These are phyloP conservation scores for Pilobolus umbonatus DNA, from an alignment of 192 early-diverging fungal species.

Conservation along the genomic window DNA sequence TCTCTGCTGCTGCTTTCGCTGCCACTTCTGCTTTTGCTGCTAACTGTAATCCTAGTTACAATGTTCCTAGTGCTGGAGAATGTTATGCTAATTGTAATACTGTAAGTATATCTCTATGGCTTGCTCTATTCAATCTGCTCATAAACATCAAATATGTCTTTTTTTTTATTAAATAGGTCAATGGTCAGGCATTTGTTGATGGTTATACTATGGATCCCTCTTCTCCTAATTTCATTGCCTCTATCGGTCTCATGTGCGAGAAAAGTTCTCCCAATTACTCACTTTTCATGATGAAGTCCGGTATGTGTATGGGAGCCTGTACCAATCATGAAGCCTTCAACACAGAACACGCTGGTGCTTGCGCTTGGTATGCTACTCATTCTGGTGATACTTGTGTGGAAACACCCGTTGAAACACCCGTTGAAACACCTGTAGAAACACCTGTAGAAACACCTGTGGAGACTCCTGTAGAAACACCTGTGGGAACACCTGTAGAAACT, in stretches of 20 bases:
- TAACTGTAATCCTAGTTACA: slow-evolving; percentile 7
- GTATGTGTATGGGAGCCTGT: slow-evolving; percentile 24
- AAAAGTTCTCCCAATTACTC: slow-evolving; percentile 19
- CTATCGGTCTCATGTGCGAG: slow-evolving; percentile 21
- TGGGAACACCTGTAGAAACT: too few species aligned
- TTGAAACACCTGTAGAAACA: too few species aligned
- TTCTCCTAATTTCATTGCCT: slow-evolving; percentile 24
- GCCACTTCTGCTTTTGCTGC: background rate
- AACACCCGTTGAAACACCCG: background rate
- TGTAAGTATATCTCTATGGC: background rate
- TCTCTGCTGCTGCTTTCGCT: background rate
- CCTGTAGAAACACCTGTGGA: too few species aligned
- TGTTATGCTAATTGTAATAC: slow-evolving; percentile 5
- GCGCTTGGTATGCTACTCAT: slow-evolving; percentile 9
- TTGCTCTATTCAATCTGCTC: too few species aligned
- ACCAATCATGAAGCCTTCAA: slow-evolving; percentile 21
- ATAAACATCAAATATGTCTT: background rate
- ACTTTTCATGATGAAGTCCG: slow-evolving; percentile 18
- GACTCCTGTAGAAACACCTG: too few species aligned
- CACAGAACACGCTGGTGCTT: slow-evolving; percentile 2
- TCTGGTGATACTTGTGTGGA: slow-evolving; percentile 6
- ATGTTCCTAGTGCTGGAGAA: background rate
- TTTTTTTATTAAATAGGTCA: slow-evolving; percentile 3
- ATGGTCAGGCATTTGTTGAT: slow-evolving; percentile 12
- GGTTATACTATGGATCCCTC: slow-evolving; percentile 19